A percentile compares a stretch with the other conserved stretches of the same genome.
Conservation (phyloP, 1,139 yeast genomes). For the Debaryomyces nepalensis region DNA sequence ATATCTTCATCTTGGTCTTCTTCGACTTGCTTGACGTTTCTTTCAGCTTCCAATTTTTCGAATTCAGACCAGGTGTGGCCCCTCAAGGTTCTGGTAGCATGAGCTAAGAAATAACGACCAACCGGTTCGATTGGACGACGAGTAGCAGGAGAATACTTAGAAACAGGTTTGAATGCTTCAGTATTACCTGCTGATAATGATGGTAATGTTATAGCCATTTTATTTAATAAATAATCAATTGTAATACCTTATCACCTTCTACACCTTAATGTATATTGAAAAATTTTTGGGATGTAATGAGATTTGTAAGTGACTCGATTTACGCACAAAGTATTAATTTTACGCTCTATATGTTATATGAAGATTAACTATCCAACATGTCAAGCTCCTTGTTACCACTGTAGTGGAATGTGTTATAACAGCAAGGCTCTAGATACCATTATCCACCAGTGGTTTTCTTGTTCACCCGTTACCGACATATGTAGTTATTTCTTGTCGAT, state of each 20-base stretch:
- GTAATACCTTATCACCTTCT: conserved; percentile 9
- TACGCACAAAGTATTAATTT: conserved; percentile 8
- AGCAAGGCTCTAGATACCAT: neutral
- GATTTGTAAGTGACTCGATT: conserved; percentile 10
- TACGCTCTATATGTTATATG: conserved; percentile 7
- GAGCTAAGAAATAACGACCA: conserved; percentile 94
- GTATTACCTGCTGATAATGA: conserved; percentile 48
- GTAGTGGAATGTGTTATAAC: too few species aligned
- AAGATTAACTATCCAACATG: neutral
- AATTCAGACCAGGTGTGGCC: conserved; percentile 99
- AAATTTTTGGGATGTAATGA: conserved; percentile 25
- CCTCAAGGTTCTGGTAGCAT: conserved; percentile 93
- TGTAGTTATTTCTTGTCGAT: neutral
- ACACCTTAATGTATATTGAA: conserved; percentile 16
- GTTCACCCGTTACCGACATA: neutral
- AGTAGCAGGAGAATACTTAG: conserved; percentile 64
- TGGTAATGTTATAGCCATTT: conserved; percentile 46
- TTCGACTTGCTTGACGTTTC: conserved; percentile 77
- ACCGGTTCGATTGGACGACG: conserved; percentile 96
- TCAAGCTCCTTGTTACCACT: neutral
- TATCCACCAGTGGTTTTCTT: neutral
- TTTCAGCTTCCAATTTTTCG: conserved; percentile 91
- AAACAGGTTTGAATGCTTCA: conserved; percentile 55
- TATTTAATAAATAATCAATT: conserved; percentile 9
- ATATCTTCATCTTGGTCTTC: conserved; percentile 71